Evolutionary conservation across 2,329 filamentous ascomycete genomes (phyloP).

Genomic region (Lecanosticta acicola): DNA sequence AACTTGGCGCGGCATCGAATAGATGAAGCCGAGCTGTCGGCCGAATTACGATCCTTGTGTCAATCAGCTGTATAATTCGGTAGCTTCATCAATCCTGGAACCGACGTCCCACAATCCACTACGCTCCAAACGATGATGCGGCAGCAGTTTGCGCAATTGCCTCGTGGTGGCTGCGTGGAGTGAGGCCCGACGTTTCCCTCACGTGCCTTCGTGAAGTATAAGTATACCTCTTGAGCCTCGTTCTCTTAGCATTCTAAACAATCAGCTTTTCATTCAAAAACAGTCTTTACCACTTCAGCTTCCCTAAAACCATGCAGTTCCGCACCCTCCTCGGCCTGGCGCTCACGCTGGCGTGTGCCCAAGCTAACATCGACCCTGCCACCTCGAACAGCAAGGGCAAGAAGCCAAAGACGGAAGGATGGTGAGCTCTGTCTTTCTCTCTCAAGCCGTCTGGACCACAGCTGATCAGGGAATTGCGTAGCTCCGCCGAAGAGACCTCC

Average conservation of each 20-base stretch:
- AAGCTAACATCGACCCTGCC: conserved; percentile 34
- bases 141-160: neutral
- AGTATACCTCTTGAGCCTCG: neutral
- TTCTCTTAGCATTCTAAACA: neutral
- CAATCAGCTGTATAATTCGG: neutral
- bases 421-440: conserved; percentile 5
- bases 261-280: neutral
- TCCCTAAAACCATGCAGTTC: conserved; percentile 14
- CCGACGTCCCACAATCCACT: conserved; percentile 4
- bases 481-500: conserved; percentile 31
- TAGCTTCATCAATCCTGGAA: neutral
- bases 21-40: conserved; percentile 10
- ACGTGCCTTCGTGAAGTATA: neutral
- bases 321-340: conserved; percentile 12
- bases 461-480: neutral
- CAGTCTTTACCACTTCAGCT: conserved; percentile 3
- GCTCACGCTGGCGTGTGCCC: conserved; percentile 21
- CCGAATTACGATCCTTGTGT: neutral
- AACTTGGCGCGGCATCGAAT: conserved; percentile 7
- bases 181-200: neutral
- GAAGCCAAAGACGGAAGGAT: conserved; percentile 27
- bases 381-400: conserved; percentile 36
- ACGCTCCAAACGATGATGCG: conserved; percentile 8
- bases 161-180: neutral
- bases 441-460: neutral